These are phyloP conservation scores for Globisporangium echinulatum DNA, from an alignment of 352 stramenopile genomes.

Conservation along the genomic window DNA sequence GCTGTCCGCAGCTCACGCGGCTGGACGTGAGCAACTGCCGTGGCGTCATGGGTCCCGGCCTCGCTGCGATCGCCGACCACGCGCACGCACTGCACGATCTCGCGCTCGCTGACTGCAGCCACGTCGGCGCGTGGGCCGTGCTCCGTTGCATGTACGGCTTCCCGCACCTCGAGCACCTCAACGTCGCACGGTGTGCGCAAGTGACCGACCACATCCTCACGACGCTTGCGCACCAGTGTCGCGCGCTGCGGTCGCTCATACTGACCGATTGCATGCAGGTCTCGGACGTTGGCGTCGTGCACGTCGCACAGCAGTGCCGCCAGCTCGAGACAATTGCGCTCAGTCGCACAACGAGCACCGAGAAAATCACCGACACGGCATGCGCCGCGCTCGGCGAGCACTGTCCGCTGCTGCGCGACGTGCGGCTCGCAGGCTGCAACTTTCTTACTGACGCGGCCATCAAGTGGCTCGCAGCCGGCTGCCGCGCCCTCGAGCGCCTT, in stretches of 20 bases:
- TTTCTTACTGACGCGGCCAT: conserved; percentile 89
- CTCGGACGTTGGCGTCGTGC: conserved; percentile 81
- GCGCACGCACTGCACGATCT: conserved; percentile 34
- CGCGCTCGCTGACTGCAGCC: conserved; percentile 41
- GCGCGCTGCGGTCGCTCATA: conserved; percentile 53
- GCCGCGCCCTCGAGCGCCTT: conserved; percentile 63
- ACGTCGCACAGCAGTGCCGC: conserved; percentile 68
- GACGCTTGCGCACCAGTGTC: conserved; percentile 67
- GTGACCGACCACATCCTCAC: conserved; percentile 84
- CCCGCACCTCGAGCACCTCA: conserved; percentile 35
- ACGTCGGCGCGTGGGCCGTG: conserved; percentile 68
- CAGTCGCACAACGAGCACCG: conserved; percentile 44
- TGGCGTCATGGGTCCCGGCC: conserved; percentile 43
- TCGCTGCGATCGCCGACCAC: conserved; percentile 59
- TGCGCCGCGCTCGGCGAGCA: conserved; percentile 74
- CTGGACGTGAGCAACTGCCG: conserved; percentile 48
- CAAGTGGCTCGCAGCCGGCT: conserved; percentile 82
- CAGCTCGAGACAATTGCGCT: conserved; percentile 70
- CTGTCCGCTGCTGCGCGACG: conserved; percentile 34
- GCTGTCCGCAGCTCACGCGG: conserved; percentile 37
- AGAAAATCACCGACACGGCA: conserved; percentile 86
- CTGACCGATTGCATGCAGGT: conserved; percentile 75
- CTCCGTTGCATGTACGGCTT: conserved; percentile 59
- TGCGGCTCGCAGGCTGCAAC: conserved; percentile 81
- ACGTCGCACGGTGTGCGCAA: conserved; percentile 74